Evolutionary conservation across 2,329 filamentous ascomycete species (phyloP), one percentile per base, ranked within the genome.

Genomic region (Metarhizium humberi): DNA sequence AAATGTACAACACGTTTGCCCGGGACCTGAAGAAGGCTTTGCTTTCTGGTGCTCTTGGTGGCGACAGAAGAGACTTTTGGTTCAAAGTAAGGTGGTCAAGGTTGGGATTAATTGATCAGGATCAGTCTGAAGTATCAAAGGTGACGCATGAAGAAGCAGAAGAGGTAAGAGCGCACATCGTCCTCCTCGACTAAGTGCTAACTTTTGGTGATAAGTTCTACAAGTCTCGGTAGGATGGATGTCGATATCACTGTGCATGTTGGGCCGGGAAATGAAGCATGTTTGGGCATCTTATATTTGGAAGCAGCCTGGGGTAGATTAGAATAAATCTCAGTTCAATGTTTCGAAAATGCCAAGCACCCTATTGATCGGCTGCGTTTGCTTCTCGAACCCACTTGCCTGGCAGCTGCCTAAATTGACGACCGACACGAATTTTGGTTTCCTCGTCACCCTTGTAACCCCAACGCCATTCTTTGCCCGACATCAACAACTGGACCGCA

Each of bases 61-160:
- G 90, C 0, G 87, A 95, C 63, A 76, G 90, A 54, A 80, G 80
- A 59, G 90, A 95, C 64, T 84, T 96, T 73, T 96, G 91, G 91
- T 88, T 82, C 74, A 76, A 80, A 61, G 73, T 96, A 29, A 78
- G 86, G 61, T 80, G 75, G 56, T 81, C 78, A 46, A 82, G 76
- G 61, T 72, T 96, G 55, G 89, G 91, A 0, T 73, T 96, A 66
- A 85, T 97, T 62, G 84, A 88, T 59, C 75, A 77, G 53, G 76
- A 72, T 50, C 74, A 82, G 63, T 81, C 79, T 2, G 82, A 87
- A 47, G 73, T 76, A 18, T 91, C 87, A 1, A 75, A 81, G 34
- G 82, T 92, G 4, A 81, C 79, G 0, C 78, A 82, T 52, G 83
- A 88, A 48, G 86, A 92, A 63, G 90, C 87, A n/a, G 80, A 76